Base-by-base conservation (phyloP, 108 stramenopile genomes). In the Epithemia pelagica region DNA sequence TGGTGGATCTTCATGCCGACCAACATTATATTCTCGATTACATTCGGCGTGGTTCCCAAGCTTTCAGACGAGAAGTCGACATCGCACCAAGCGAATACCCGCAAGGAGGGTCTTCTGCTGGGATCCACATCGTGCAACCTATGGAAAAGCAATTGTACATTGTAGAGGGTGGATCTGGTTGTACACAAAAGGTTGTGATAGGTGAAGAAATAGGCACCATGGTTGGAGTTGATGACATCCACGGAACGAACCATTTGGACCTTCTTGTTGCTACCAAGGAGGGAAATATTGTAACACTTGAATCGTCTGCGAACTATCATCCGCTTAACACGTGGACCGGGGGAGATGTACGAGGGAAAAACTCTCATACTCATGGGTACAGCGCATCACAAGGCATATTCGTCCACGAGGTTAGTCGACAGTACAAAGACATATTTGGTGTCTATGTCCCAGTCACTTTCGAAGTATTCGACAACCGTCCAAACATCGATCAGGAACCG, bases 191-290 rank as follows among this genome's bases (percentile, higher is more conserved):
- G 10, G 69, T 91, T 32, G 74, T 77, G 32, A 75, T 88, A 32
- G 90, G 90, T 23, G 85, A 88, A 25, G 70, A 74, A 54, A 73
- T 91, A 1, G 68, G 78, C 5, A 61, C 87, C 2, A 85, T 85
- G 83, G 86, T 91, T 0, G 85, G 87, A 67, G 90, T 81, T n/a
- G 90, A 91, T 62, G 90, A 91, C 65, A 85, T 91, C 2, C 87
- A 91, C 70, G 90, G 90, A 5, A 88, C 83, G 10, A 75, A 80
- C 61, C 75, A 69, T 27, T 64, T 91, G 21, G 90, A 91, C 69
- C 75, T 91, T 22, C 82, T 91, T 29, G 76, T 88, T 20, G 77
- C 90, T n/a, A 87, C 90, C 0, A 69, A 72, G 18, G 64, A 75
- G 25, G 90, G 90, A 18, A 86, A 91, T 57, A 75, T 88, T 37